Evolutionary conservation across 148 eudicot genomes (phyloP), one percentile per base, ranked within the genome.

Genomic region (Diospyros lotus): DNA sequence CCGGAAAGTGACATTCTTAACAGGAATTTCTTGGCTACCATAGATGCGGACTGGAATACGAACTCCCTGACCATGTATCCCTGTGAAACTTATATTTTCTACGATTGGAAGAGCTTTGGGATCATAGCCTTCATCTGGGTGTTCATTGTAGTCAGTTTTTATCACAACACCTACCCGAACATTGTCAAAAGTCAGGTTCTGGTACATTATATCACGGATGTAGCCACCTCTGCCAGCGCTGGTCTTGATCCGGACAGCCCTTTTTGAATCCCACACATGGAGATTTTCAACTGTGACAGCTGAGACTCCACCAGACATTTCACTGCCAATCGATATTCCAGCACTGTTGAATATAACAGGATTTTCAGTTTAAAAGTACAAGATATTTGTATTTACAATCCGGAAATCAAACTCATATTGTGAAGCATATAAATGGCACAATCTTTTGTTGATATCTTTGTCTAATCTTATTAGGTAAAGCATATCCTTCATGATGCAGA

Each of bases 261-360:
- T 89, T 73, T 93, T 87, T 44, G 98, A 95, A 66, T 83, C 83
- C 94, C 96, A 92, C 43, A 92, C 81, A 54, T 76, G 84, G 54
- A 90, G 69, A 64, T 92, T 92, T 77, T 90, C 94, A 17, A 95
- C 80, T 0, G 87, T 92, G 75, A 94, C 77, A 62, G 90, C 90
- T 72, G 98, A 95, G 73, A 92, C 89, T 9, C 98, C 98, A 18
- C 98, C 98, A 4, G 98, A 95, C 98, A 95, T 95, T 79, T 95
- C 97, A 58, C 98, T 95, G 75, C 98, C 98, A 65, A 95, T 94
- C 56, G 98, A 94, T 85, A 94, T 76, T 42, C 97, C 98, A 48
- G 98, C 98, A 80, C 98, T 92, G 89, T 69, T 51, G 74, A 65
- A 50, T 64, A 55, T 39, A 42, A 66, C 64, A 58, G 45, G 8